Evolutionary conservation across 1,284 basidiomycete species (phyloP).

Genomic region (Cystobasidium sp.): DNA sequence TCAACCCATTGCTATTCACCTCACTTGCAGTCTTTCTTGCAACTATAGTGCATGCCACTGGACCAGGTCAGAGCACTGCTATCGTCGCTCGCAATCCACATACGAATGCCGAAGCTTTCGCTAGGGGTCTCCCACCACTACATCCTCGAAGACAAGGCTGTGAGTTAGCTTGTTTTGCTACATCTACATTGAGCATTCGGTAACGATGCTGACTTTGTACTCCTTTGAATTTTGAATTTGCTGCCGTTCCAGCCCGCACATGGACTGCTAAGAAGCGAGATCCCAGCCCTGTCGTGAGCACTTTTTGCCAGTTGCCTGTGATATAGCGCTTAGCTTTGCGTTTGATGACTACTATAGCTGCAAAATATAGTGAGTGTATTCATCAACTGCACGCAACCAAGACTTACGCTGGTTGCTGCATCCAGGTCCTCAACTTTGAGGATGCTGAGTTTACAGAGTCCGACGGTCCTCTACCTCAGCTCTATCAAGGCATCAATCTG

Average conservation of each 20-base stretch:
- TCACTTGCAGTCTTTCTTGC: too few relatives aligned
- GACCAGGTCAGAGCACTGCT: too few relatives aligned
- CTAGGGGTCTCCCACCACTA: neutral
- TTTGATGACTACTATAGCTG: neutral
- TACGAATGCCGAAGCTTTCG: neutral
- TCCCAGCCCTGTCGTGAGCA: too few relatives aligned
- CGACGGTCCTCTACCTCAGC: neutral
- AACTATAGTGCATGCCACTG: too few relatives aligned
- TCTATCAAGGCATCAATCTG: neutral
- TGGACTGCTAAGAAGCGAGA: too few relatives aligned
- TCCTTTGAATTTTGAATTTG: neutral
- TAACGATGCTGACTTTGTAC: neutral
- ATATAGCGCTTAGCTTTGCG: neutral
- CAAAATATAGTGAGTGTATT: neutral
- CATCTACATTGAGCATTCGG: neutral
- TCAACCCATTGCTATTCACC: too few relatives aligned
- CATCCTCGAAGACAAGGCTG: neutral
- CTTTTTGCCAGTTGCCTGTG: too few relatives aligned
- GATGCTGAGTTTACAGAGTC: neutral
- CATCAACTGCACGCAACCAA: neutral
- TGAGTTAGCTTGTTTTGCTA: neutral
- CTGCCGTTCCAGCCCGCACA: too few relatives aligned
- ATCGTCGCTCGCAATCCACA: too few relatives aligned
- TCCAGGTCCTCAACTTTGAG: neutral
- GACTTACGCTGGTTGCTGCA: neutral